phyloP scores from a whole-genome alignment of 176 grass and related monocot species.

The Oryza brachyantha region DNA sequence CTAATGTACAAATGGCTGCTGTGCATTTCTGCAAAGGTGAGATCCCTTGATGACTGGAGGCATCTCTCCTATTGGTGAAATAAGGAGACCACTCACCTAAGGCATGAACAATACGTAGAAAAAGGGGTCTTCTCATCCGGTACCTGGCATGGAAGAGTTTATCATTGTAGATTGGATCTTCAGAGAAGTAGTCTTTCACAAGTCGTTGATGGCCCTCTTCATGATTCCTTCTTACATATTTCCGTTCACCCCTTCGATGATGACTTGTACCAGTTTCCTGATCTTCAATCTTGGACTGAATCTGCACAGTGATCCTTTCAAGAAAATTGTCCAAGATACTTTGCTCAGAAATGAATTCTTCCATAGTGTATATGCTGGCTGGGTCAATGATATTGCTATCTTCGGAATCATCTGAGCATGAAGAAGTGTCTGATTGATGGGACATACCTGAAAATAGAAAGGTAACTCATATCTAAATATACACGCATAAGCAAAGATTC shows the following conservation, averaged over 20 bases:
- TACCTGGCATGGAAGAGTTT: constrained; percentile 19
- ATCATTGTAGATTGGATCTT: constrained; percentile 28
- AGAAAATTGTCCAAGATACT: constrained; percentile 35
- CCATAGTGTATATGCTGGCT: constrained; percentile 33
- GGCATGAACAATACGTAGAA: constrained; percentile 29
- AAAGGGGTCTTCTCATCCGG: constrained; percentile 34
- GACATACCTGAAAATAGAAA: constrained; percentile 29
- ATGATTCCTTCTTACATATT: constrained; percentile 24
- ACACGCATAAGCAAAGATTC: not conserved
- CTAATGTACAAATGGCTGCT: constrained; percentile 32
- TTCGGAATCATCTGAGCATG: constrained; percentile 27
- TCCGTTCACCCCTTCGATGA: constrained; percentile 9
- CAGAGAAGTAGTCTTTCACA: constrained; percentile 30
- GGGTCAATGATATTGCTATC: constrained; percentile 5
- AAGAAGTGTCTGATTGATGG: constrained; percentile 20
- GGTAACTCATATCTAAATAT: not conserved
- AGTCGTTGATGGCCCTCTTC: constrained; percentile 33
- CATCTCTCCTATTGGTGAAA: constrained; percentile 39
- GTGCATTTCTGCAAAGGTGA: constrained; percentile 49
- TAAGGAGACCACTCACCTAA: constrained; percentile 38
- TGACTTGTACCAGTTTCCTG: constrained; percentile 17
- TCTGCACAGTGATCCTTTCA: constrained; percentile 25
- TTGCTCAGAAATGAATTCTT: not conserved
- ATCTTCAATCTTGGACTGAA: constrained; percentile 31
- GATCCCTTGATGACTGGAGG: constrained; percentile 19